A percentile compares a stretch with the other conserved stretches of the same genome.
Evolutionary conservation across 331 rosid genomes (phyloP).

Genomic region (Stylosanthes scabra): DNA sequence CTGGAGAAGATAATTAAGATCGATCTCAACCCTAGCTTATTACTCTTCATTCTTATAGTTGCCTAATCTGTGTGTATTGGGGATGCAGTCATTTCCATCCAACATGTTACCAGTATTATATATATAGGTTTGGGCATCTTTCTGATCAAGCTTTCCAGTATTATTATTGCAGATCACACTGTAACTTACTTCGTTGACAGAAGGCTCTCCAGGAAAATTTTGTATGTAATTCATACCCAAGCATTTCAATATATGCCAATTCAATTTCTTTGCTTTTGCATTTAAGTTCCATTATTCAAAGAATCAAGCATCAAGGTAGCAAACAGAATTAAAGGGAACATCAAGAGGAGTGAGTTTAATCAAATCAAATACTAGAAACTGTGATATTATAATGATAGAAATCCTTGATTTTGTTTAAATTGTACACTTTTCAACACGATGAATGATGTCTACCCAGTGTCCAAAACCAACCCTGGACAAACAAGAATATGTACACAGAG

Average conservation of each 20-base stretch:
- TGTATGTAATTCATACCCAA: background rate
- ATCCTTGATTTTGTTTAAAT: slow-evolving; percentile 26
- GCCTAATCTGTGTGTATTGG: slow-evolving; percentile 21
- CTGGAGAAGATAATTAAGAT: slow-evolving; percentile 45
- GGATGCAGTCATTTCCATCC: slow-evolving; percentile 15
- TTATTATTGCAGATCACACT: too few relatives aligned
- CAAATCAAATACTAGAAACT: slow-evolving; percentile 2
- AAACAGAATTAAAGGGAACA: background rate
- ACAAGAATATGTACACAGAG: slow-evolving; percentile 18
- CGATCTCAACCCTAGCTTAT: slow-evolving; percentile 10
- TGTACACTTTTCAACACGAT: slow-evolving; percentile 3
- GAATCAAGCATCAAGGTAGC: background rate
- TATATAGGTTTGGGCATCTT: slow-evolving; percentile 12
- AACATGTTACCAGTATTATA: background rate
- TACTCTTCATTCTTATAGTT: background rate
- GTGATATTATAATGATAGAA: background rate
- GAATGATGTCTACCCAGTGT: slow-evolving; percentile 24
- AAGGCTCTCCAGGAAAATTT: background rate
- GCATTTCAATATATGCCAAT: slow-evolving; percentile 2
- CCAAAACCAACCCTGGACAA: slow-evolving; percentile 16
- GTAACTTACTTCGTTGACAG: background rate
- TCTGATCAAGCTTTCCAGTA: slow-evolving; percentile 17
- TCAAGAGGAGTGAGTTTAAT: background rate
- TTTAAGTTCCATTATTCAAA: background rate
- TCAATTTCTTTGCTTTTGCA: background rate